Conservation (phyloP, 75 land plant genomes). For the Pinus taeda region DNA sequence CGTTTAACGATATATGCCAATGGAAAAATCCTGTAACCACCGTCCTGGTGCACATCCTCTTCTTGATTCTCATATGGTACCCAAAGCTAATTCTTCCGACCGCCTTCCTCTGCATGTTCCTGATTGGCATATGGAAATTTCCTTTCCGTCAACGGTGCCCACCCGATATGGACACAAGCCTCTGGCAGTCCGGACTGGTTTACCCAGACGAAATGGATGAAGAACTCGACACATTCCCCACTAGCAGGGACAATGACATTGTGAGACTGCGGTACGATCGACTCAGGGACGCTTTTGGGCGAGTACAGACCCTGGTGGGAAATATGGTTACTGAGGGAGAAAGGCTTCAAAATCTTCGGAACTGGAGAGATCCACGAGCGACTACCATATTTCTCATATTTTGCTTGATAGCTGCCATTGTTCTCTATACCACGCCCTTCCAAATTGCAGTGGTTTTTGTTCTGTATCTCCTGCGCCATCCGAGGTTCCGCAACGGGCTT, state of each 20-base stretch:
- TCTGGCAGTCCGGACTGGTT: conserved; percentile 42
- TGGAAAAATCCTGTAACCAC: conserved; percentile 70
- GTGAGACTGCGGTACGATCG: conserved; percentile 65
- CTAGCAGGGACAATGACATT: conserved; percentile 23
- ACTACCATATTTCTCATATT: conserved; percentile 37
- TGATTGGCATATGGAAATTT: conserved; percentile 50
- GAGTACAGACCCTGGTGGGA: conserved; percentile 50
- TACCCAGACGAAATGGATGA: conserved; percentile 48
- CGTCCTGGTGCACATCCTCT: conserved; percentile 42
- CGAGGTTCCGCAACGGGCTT: conserved; percentile 52
- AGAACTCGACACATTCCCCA: conserved; percentile 45
- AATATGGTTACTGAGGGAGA: conserved; percentile 66
- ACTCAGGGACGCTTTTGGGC: conserved; percentile 40
- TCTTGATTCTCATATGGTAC: conserved; percentile 41
- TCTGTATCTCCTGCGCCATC: conserved; percentile 59
- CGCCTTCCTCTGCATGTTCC: conserved; percentile 46
- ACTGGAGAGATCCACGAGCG: conserved; percentile 76
- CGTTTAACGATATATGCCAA: conserved; percentile 32
- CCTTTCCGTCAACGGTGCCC: conserved; percentile 37
- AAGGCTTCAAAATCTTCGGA: conserved; percentile 50
- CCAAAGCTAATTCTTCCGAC: conserved; percentile 62
- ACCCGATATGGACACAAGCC: conserved; percentile 46
- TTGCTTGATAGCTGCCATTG: conserved; percentile 45
- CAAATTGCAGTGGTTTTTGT: conserved; percentile 51
- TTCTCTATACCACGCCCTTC: conserved; percentile 61